Evolutionary conservation across 441 rosid genomes (phyloP), one percentile per base, ranked within the genome.

Genomic region (Bocquillonia castaneifolia): DNA sequence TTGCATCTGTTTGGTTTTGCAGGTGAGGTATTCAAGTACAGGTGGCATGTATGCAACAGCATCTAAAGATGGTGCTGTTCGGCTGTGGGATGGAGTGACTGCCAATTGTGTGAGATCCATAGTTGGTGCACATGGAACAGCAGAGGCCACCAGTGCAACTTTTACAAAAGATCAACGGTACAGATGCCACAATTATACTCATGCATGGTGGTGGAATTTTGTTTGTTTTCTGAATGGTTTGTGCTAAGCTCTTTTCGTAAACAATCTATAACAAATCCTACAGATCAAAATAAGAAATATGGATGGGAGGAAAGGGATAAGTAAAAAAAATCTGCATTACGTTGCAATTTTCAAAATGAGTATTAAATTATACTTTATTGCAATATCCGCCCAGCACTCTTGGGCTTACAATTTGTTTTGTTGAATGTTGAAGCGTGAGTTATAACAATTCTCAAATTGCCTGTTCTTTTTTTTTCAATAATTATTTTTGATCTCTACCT

Each of bases 151-250:
- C 29, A 84, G 96, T 61, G 91, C 88, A 66, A 65, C 73, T 23
- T 92, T 89, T 75, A 86, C 90, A 17, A 88, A 81, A 82, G 97
- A 92, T 80, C 96, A 89, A 76, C 84, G 94, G 92, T 92, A 77
- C 6, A 32, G 63, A 47, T 72, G 62, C 42, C 59, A 18, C 32
- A 14, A 28, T 39, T 34, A 7, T 51, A 15, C 56, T 7, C 8
- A 14, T 48, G 25, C 25, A 10, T 47, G 40, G 14, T 3, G 18
- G 20, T 57, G 36, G 14, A 54, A 0, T 58, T 20, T 64, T 32
- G 22, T 7, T 64, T 36, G 45, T 50, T 15, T 14, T 64, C 34
- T 9, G 5, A 48, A 29, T 40, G 26, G 28, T 23, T 61, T 61
- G 65, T 55, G n/a, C n/a, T n/a, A 31, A 26, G 42, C 22, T 31